Base-by-base conservation (phyloP, 2,329 filamentous ascomycete species). In the Colletotrichum sansevieriae region DNA sequence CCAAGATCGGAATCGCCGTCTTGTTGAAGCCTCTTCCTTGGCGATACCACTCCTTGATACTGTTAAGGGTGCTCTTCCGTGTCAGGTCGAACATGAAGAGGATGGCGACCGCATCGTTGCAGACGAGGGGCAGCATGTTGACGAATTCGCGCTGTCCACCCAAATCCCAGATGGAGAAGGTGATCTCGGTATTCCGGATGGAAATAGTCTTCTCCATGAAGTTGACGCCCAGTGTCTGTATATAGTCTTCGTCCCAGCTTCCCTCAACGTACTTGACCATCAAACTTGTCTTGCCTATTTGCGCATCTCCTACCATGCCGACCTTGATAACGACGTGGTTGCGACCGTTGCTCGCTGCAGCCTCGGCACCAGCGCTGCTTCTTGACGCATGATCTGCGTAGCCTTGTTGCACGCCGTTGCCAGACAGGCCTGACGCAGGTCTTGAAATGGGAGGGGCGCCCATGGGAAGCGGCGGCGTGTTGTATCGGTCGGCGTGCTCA, bases 151-250 rank as follows among this genome's bases (percentile, higher is more conserved):
- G 91, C 84, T 99, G 96, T 73, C 96, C 96, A 75, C 96, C 96
- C 63, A 99, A 83, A 84, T 99, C 96, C 96, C 96, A 99, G 78
- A 99, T 99, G 70, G 94, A 97, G 83, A 99, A 99, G 49, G 96
- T 99, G 80, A 99, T 99, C 82, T 99, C 96, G 15, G 96, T 99
- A 82, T 99, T 99, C 71, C 96, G 92, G 81, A 99, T 99, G 71
- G 94, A 97, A 78, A 99, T 99, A 41, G 96, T 99, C 87, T 99
- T 99, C 81, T 99, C 96, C 96, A 99, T 99, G 82, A 99, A 99
- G 81, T 99, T 99, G 81, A 99, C 96, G 73, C 96, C 96, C 51
- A 99, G 84, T 22, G 96, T 99, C 83, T 99, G 96, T 76, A 99
- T 99, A 81, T 99, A 99, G 80, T 99, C 96, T 83, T 99, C 96